Base-by-base conservation (phyloP, 2,329 filamentous ascomycete species). In the Microcera coccophila region DNA sequence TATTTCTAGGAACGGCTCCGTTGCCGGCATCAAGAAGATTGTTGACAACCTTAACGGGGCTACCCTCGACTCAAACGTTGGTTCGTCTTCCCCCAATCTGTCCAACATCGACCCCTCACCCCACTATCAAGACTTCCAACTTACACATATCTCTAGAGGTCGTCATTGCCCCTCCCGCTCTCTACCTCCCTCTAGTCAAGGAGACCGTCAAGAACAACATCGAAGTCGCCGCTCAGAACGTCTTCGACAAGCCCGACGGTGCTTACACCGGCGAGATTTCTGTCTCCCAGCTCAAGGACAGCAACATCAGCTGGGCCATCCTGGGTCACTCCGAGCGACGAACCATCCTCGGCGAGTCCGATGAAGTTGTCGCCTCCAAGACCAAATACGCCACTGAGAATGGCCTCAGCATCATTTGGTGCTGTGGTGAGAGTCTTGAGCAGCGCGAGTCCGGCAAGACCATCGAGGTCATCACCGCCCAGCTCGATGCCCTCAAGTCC, bases 231-330 rank as follows among this genome's bases (percentile, higher is more conserved):
- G 85, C 93, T 44, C 93, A 98, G 76, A 98, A 98, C 73, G 89
- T 97, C 70, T 97, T 82, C 72, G 87, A 97, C 78, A 91, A 91
- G 81, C 89, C 90, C 67, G 90, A 93, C 70, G 93, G 93, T 60
- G 93, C 93, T 60, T 97, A 87, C 78, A 98, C 93, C 26, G 93
- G 93, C 63, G 93, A 98, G 76, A 93, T 96, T 74, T 90, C 85
- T 54, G 90, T 90, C 53, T 75, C 84, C 50, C 93, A 97, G 76
- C 83, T 98, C 62, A 84, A 87, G 72, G 93, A 97, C 71, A 82
- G 78, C 72, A 82, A 82, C 64, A 86, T 97, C 71, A 81, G 81
- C 64, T 98, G 93, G 93, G 79, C 85, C 49, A 84, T 98, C 62
- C 78, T 95, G 48, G 93, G 93, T 57, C 93, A 98, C 81, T 93